A percentile compares a stretch with the other conserved stretches of the same genome.
These are phyloP conservation scores for Cryptococcus sp. DNA, from an alignment of 1,284 basidiomycete genomes.

Conservation along the genomic window DNA sequence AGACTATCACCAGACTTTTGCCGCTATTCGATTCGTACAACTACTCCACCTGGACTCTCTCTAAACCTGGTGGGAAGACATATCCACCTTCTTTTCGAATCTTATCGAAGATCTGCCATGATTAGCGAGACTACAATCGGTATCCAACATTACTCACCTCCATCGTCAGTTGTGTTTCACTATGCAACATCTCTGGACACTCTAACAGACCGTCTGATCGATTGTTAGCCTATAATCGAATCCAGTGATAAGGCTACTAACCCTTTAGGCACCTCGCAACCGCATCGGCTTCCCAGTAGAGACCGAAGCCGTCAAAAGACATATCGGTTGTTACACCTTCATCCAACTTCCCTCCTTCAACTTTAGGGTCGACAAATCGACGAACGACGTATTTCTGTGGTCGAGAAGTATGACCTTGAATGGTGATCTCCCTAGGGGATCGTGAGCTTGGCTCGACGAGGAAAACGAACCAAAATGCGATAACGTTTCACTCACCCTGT, in stretches of 20 bases:
- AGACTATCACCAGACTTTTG: background rate
- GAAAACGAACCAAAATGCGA: background rate
- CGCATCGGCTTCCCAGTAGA: constrained; percentile 48
- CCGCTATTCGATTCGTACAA: background rate
- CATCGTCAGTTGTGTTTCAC: constrained; percentile 42
- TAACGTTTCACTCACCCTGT: constrained; percentile 22
- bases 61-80: constrained; percentile 38
- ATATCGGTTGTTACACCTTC: constrained; percentile 24
- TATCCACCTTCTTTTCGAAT: constrained; percentile 42
- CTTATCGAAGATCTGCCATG: constrained; percentile 42
- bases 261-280: constrained; percentile 43
- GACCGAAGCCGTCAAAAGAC: constrained; percentile 31
- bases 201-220: constrained; percentile 31
- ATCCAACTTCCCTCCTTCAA: constrained; percentile 10
- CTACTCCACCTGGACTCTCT: constrained; percentile 23
- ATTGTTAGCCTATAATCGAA: background rate
- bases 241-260: background rate
- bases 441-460: background rate
- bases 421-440: constrained; percentile 29
- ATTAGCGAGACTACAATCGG: background rate
- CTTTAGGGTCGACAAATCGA: constrained; percentile 6
- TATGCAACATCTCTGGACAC: constrained; percentile 33
- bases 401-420: constrained; percentile 23
- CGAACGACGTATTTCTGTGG: constrained; percentile 17
- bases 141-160: constrained; percentile 19